These are phyloP conservation scores for Exophiala dermatitidis DNA, from an alignment of 2,329 filamentous ascomycete species.

Conservation along the genomic window DNA sequence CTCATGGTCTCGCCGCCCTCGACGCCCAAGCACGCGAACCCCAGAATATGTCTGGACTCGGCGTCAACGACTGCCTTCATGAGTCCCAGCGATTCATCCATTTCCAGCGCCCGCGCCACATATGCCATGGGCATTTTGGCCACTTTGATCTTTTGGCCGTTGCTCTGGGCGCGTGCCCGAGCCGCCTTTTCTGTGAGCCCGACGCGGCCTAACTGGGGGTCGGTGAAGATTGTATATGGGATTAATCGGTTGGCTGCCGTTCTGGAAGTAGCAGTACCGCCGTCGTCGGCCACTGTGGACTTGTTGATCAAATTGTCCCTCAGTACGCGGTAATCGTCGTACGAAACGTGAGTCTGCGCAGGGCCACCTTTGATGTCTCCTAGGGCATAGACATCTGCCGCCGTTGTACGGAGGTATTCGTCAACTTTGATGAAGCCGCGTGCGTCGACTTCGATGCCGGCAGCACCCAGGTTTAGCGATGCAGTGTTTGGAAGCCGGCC, in stretches of 20 bases:
- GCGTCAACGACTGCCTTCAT: conserved; percentile 48
- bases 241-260: conserved; percentile 30
- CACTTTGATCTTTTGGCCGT: conserved; percentile 32
- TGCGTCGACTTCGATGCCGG: conserved; percentile 37
- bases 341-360: conserved; percentile 51
- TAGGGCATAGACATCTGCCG: conserved; percentile 41
- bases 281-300: conserved; percentile 4
- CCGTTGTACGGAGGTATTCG: conserved; percentile 41
- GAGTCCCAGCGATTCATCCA: conserved; percentile 45
- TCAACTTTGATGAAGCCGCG: conserved; percentile 43
- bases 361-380: conserved; percentile 49
- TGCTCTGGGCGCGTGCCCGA: conserved; percentile 5
- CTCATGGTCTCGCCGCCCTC: conserved; percentile 51
- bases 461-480: conserved; percentile 36
- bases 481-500: conserved; percentile 48
- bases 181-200: conserved; percentile 43
- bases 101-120: conserved; percentile 47
- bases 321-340: conserved; percentile 51
- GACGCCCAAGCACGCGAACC: conserved; percentile 46
- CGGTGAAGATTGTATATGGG: conserved; percentile 48
- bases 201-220: conserved; percentile 49
- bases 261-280: not conserved
- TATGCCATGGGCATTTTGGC: conserved; percentile 48
- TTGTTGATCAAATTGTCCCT: conserved; percentile 39
- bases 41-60: conserved; percentile 45